Evolutionary conservation across 2,329 filamentous ascomycete genomes (phyloP).

Genomic region (Colletotrichum zoysiae): DNA sequence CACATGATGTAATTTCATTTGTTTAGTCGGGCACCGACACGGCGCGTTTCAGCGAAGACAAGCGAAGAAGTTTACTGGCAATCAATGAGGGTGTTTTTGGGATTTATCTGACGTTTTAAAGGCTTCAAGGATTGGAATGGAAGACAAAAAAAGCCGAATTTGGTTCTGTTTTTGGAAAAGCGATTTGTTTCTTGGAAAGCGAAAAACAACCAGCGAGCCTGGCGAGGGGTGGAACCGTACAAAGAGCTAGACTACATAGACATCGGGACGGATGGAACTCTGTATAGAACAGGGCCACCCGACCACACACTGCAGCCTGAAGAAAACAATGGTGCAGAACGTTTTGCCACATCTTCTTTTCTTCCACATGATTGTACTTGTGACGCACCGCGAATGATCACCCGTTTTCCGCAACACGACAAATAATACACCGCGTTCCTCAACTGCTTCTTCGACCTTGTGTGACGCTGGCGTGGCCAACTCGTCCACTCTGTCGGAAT

Average conservation of each 20-base stretch:
- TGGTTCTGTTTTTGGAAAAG: background rate
- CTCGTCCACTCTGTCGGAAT: background rate
- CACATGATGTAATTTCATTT: slow-evolving; percentile 16
- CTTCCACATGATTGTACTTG: background rate
- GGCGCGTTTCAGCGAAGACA: slow-evolving; percentile 1
- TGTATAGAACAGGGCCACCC: background rate
- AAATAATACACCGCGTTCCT: background rate
- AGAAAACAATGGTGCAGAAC: slow-evolving; percentile 10
- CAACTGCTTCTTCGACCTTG: background rate
- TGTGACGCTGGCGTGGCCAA: background rate
- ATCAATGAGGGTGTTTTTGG: slow-evolving; percentile 3
- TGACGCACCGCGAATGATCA: background rate
- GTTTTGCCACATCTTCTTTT: background rate
- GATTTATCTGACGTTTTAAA: background rate
- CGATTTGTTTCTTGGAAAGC: slow-evolving; percentile 9
- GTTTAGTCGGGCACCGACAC: background rate
- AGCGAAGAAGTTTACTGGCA: background rate
- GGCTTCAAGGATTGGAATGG: background rate
- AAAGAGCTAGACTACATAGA: slow-evolving; percentile 33
- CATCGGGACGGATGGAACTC: background rate
- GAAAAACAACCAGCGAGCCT: background rate
- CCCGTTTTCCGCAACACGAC: background rate
- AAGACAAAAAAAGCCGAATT: slow-evolving; percentile 15
- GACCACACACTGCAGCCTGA: background rate
- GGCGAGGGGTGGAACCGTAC: slow-evolving; percentile 14